Evolutionary conservation across 805 yeast species (phyloP), one percentile per base, ranked within the genome.

Genomic region (Cyberlindnera mycetangii): DNA sequence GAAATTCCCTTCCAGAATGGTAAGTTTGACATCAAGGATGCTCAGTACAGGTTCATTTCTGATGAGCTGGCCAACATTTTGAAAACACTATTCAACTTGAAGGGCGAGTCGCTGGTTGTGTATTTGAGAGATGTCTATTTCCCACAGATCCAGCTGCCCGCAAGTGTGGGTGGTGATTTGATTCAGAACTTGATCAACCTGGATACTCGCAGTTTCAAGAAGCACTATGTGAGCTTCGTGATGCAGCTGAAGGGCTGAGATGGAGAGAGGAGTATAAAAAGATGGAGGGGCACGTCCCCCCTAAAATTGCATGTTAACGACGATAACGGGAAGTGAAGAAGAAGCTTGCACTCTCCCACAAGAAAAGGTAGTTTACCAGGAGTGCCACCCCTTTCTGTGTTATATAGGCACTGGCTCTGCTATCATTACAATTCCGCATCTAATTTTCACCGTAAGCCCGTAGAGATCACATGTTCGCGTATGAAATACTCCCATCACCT

Each of bases 1-100:
- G 90, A 88, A 61, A 69, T 89, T 38, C 88, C 95, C n/a, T 82
- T 87, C 61, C 81, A 84, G 53, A 76, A 81, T 28, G 75, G 75
- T 25, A 75, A 72, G 30, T 81, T 83, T 55, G 78, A 83, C 57
- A 68, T 81, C 39, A 78, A 79, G 51, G 96, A 89, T 62, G 95
- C 95, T 5, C 90, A 87, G 60, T 78, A 76, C 52, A 75, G 92
- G 56, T 73, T 82, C 47, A 73, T 86, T 31, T 82, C 89, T 2
- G 78, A 80, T 52, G 99, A 92, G 58, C 70, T 87, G 12, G 79
- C 93, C 1, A 69, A 78, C 35, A 67, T 89, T 18, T 76, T 90
- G 60, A 84, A 79, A 53, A 73, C 84, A 2, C 70, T 86, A 49
- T 83, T 71, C 51, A 69, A 68, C 6, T 72, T 68, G 22, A 76